Base-by-base conservation (phyloP, 1,284 basidiomycete species). In the Fomitopsis schrenkii region DNA sequence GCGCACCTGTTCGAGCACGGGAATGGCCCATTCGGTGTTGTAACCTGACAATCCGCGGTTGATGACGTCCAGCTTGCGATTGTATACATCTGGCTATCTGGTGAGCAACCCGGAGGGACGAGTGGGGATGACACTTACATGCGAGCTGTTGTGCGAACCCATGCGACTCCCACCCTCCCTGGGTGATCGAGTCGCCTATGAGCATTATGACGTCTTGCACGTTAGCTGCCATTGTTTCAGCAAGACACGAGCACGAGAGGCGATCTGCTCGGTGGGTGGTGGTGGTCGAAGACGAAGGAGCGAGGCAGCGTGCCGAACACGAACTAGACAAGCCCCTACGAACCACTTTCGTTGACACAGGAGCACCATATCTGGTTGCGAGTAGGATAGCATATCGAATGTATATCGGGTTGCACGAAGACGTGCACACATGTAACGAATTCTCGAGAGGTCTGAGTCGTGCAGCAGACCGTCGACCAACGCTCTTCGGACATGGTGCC, bases 21-120 rank as follows among this genome's bases (percentile, higher is more conserved):
- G 89, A 26, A 94, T 77, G 2, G 81, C 88, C 93, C 93, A 95
- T 45, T 89, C 86, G 0, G 91, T 89, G 69, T 91, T 95, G 74
- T 95, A 96, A 2, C 94, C 93, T 61, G 83, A 80, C 10, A 85
- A 75, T 3, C 94, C 94, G 45, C 94, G 85, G 72, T 95, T 95
- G 58, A 95, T 67, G 12, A 96, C 85, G 69, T 96, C 94, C 38
- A 94, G 75, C 71, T 88, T 91, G 60, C 94, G 81, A 41, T 82
- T 82, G 73, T 94, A 95, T 2, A 80, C 81, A 74, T 89, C 91
- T 93, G 66, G 59, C 15, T 40, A 38, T 60, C 59, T 35, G 55
- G 28, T 36, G 36, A 22, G 9, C 10, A 44, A 15, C 35, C 56
- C 22, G 44, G 5, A 26, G 19, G n/a, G 8, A 53, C 10, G n/a